Evolutionary conservation across 2,329 filamentous ascomycete genomes (phyloP).

Genomic region (Aspergillus brasiliensis): DNA sequence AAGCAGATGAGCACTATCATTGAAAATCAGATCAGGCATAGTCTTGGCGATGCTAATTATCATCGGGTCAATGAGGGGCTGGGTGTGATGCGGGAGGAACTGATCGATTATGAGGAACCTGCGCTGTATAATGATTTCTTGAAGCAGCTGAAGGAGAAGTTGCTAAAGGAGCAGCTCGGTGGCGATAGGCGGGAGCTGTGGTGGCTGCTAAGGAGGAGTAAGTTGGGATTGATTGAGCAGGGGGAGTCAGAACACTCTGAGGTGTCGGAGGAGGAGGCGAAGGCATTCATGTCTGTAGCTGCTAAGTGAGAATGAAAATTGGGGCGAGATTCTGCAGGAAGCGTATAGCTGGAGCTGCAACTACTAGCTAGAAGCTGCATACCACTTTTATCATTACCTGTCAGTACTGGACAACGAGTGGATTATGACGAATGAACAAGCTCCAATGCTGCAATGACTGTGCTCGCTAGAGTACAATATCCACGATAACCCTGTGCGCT

Average conservation of each 20-base stretch:
- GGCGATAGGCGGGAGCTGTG: constrained; percentile 83
- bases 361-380: background rate
- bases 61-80: constrained; percentile 73
- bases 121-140: constrained; percentile 75
- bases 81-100: constrained; percentile 74
- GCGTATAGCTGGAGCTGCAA: background rate
- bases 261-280: constrained; percentile 71
- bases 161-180: constrained; percentile 69
- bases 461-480: constrained; percentile 9
- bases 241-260: constrained; percentile 64
- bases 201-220: constrained; percentile 68
- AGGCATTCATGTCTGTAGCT: constrained; percentile 32
- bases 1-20: constrained; percentile 76
- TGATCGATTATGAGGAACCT: constrained; percentile 74
- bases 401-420: too few species aligned
- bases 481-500: background rate
- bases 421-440: background rate
- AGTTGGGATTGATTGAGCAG: constrained; percentile 72
- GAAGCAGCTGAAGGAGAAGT: constrained; percentile 67
- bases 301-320: constrained; percentile 12
- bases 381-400: background rate
- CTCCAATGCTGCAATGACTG: background rate
- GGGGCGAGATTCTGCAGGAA: background rate
- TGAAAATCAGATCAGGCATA: constrained; percentile 67
- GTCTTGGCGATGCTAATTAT: constrained; percentile 75